Base-by-base conservation (phyloP, 2,329 filamentous ascomycete genomes). In the Camillea tinctor region DNA sequence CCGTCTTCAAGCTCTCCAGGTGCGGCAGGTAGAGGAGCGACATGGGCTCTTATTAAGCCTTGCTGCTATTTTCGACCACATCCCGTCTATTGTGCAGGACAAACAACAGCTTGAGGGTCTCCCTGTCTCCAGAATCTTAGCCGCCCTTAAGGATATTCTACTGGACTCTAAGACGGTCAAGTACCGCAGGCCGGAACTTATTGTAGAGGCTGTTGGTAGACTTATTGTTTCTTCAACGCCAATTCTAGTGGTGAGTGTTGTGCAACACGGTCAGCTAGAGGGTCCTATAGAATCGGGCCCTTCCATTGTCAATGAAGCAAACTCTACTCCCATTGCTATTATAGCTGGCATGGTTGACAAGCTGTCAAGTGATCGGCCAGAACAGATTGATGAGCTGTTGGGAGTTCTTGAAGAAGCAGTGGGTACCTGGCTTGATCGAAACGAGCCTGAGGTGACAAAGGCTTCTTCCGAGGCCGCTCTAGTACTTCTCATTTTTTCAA, bases 11-110 rank as follows among this genome's bases (percentile, higher is more conserved):
- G 67, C 68, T 0, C 77, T 90, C 4, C 77, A 81, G 60, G 65
- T 73, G 1, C 80, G 88, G 30, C 86, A 92, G 67, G 83, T 88
- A 2, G 88, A 91, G 68, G 87, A 90, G 68, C 80, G 86, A 1
- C 90, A 93, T 68, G 90, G 90, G 0, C 74, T 91, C 4, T 69
- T 91, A 0, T 73, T 89, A 7, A 82, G 83, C 26, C 75, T 90
- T n/a, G 83, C 88, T 1, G 80, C 84, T 4, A 75, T 89, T 0
- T 68, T 88, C 3, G 80, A 87, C 55, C 72, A 73, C 5, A 67
- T 84, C 11, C 78, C 81, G 0, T 68, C 66, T 3, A 60, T 80
- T 20, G 52, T 71, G 4, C 58, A 55, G 3, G 57, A 52, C 11
- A 30, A 40, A 22, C 44, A 56, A 26, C 54, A 54, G 17, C 51